These are phyloP conservation scores for Citrullus amarus DNA, from an alignment of 306 rosid species.

Conservation along the genomic window DNA sequence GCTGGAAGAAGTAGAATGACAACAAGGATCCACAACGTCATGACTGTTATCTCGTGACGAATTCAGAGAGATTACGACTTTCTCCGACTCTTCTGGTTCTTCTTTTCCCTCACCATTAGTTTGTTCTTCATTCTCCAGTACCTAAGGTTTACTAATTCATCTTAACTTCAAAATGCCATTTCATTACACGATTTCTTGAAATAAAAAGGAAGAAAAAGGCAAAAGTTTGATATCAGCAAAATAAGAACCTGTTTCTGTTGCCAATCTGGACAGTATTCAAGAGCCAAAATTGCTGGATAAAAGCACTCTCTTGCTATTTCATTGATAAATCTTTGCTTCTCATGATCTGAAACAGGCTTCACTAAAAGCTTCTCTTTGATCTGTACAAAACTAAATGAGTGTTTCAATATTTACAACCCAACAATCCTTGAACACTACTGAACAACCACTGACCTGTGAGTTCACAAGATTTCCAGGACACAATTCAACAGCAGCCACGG, in stretches of 20 bases:
- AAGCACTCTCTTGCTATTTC: slow-evolving; percentile 51
- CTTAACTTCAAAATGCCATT: not conserved
- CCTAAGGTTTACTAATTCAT: slow-evolving; percentile 15
- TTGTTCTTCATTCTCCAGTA: slow-evolving; percentile 14
- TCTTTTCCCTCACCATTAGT: slow-evolving; percentile 7
- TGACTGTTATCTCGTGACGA: slow-evolving; percentile 3
- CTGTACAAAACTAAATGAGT: slow-evolving; percentile 18
- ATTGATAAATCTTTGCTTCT: slow-evolving; percentile 38
- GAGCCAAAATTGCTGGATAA: slow-evolving; percentile 42
- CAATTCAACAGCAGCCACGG: slow-evolving; percentile 44
- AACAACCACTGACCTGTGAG: slow-evolving; percentile 30
- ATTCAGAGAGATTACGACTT: slow-evolving; percentile 10
- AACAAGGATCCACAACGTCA: not conserved
- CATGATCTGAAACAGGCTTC: slow-evolving; percentile 34
- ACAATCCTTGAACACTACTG: not conserved
- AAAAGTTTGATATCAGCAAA: not conserved
- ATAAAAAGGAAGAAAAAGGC: not conserved
- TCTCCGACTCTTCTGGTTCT: slow-evolving; percentile 25
- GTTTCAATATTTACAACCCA: not conserved
- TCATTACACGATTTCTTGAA: not conserved
- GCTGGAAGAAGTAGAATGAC: not conserved
- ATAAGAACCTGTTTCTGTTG: slow-evolving; percentile 36
- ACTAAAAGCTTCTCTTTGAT: slow-evolving; percentile 39
- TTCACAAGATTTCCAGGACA: slow-evolving; percentile 64
- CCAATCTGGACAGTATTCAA: slow-evolving; percentile 56